Percentiles rank a stretch among this genome's conserved stretches.
Conservation (phyloP, 306 rosid species). For the Cyclanthera cordifolia region DNA sequence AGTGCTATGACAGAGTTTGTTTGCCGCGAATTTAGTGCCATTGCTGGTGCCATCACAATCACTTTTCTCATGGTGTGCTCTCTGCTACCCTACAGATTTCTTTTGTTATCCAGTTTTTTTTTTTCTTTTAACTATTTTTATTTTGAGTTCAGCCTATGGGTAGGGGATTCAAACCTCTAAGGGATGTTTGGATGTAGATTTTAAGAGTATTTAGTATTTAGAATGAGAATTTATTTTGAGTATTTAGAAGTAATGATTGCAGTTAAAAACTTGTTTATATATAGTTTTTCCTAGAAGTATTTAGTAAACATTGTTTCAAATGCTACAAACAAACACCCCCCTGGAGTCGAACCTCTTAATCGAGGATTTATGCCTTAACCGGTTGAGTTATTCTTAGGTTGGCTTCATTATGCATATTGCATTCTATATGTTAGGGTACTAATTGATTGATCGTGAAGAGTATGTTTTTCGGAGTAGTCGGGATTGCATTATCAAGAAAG, state of each 20-base stretch:
- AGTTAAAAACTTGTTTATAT: no score
- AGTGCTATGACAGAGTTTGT: conserved; percentile 39
- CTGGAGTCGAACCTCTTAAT: not conserved
- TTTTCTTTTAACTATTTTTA: not conserved
- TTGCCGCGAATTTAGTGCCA: conserved; percentile 69
- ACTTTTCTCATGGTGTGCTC: conserved; percentile 78
- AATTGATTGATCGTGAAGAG: not conserved
- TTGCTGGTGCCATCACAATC: conserved; percentile 78
- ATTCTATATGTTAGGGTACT: not conserved
- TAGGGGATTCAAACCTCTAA: not conserved
- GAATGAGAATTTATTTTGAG: no score
- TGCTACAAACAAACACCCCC: no score
- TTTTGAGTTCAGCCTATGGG: not conserved
- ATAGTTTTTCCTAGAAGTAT: no score
- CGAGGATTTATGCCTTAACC: not conserved
- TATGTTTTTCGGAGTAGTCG: no score
- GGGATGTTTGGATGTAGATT: no score
- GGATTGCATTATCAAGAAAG: no score
- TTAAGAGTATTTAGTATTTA: no score
- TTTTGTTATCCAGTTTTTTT: not conserved
- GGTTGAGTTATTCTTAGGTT: not conserved
- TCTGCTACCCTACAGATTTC: not conserved
- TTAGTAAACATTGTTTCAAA: no score
- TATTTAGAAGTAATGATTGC: no score
- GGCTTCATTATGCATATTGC: not conserved